Evolutionary conservation across 768 basidiomycete genomes (phyloP).

Genomic region (Tulasnella sp.): DNA sequence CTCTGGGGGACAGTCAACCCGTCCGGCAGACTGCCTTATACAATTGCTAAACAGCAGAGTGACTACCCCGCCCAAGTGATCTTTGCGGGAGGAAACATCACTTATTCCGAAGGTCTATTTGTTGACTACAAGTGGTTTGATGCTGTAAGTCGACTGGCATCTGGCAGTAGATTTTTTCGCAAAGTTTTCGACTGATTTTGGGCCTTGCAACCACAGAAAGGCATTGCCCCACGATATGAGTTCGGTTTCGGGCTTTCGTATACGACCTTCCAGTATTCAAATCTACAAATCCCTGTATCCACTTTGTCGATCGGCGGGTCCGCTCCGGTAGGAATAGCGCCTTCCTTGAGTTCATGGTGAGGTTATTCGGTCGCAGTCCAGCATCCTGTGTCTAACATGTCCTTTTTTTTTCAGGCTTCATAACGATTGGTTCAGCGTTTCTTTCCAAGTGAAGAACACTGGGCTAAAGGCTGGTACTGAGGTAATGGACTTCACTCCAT

Average conservation of each 20-base stretch:
- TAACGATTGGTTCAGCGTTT: conserved; percentile 21
- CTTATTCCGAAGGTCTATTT: conserved; percentile 17
- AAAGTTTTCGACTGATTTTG: conserved; percentile 25
- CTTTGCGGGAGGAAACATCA: conserved; percentile 3
- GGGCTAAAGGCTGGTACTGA: conserved; percentile 41
- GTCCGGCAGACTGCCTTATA: conserved; percentile 31
- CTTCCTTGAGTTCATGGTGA: conserved; percentile 5
- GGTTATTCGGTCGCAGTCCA: too few species aligned
- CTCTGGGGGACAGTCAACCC: conserved; percentile 32
- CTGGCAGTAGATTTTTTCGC: not conserved
- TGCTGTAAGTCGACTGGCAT: conserved; percentile 20
- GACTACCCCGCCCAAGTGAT: conserved; percentile 29
- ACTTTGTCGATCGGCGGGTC: not conserved
- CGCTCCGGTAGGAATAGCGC: not conserved
- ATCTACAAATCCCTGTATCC: conserved; percentile 31
- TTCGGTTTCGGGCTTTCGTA: conserved; percentile 70
- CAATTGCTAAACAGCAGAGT: conserved; percentile 28
- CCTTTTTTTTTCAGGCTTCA: not conserved
- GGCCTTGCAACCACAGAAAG: conserved; percentile 27
- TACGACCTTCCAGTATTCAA: conserved; percentile 56
- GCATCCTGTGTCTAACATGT: not conserved
- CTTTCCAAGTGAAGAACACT: conserved; percentile 39
- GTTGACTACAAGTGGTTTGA: conserved; percentile 24
- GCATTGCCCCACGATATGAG: conserved; percentile 63
- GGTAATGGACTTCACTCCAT: not conserved